Conservation (phyloP, 2,329 filamentous ascomycete genomes). For the Fusarium sp. region DNA sequence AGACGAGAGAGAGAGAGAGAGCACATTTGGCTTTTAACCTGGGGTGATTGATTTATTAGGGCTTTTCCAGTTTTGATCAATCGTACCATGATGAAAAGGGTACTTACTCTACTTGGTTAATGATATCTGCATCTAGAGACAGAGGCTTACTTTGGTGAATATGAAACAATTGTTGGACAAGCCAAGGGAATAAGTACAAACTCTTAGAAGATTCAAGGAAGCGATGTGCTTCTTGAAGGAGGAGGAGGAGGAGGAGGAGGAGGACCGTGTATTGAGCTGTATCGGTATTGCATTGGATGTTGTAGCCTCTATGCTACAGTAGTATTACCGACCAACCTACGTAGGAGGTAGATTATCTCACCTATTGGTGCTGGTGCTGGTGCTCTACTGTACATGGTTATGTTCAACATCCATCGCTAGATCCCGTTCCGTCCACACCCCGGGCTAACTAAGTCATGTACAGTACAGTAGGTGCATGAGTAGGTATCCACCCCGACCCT, state of each 20-base stretch:
- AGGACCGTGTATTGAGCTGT: neutral
- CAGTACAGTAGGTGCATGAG: neutral
- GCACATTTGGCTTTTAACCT: conserved; percentile 16
- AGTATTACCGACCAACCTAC: neutral
- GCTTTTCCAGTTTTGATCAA: conserved; percentile 27
- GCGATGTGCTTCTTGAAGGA: neutral
- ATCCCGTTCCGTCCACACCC: conserved; percentile 20
- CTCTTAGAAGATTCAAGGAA: neutral
- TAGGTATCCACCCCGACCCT: conserved; percentile 39
- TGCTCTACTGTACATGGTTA: neutral
- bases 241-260: too few species aligned
- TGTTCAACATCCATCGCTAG: neutral
- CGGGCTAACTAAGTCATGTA: neutral
- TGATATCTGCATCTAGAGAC: too few species aligned
- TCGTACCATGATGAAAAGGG: conserved; percentile 18
- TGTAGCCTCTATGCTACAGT: neutral
- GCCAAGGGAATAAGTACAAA: neutral
- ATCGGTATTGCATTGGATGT: neutral
- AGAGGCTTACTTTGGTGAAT: neutral
- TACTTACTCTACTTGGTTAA: neutral
- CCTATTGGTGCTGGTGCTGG: too few species aligned
- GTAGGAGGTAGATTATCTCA: too few species aligned
- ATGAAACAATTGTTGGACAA: neutral
- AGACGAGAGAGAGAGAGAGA: conserved; percentile 21
- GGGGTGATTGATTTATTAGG: conserved; percentile 31